Evolutionary conservation across 177 flowering plant species (phyloP), one percentile per base, ranked within the genome.

Genomic region (Vitis hybrid): DNA sequence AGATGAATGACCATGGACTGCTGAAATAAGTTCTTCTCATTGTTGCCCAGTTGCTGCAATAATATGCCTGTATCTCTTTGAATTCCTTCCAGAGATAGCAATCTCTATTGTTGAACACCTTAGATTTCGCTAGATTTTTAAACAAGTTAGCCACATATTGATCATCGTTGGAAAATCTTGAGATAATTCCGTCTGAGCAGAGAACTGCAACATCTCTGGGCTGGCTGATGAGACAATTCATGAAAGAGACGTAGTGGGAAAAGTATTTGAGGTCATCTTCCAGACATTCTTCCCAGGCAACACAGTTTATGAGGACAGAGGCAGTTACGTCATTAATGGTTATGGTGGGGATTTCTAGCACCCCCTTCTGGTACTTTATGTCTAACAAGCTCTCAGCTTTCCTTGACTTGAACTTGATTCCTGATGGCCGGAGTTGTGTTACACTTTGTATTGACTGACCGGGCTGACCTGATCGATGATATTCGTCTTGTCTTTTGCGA

Each of bases 1-100:
- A 66, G 17, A 73, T 66, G 49, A 61, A 28, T 38, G 76, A 60
- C 76, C 76, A 73, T 5, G 71, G 66, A 13, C 60, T 66, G 33
- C 18, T 22, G 51, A 73, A 73, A 53, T 73, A 73, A 4, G 71
- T 73, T 4, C 61, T 31, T 61, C 3, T 73, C 53, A 67, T 15
- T 13, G n/a, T 60, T 18, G 76, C 71, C 66, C 66, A 60, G 50
- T 61, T 10, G 65, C 66, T 66, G 31, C 59, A n/a, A 56, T 59
- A 66, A 51, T 73, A 65, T 10, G 33, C 55, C 12, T 73, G 54
- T 52, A 73, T 59, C 10, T 73, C 60, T 11, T 12, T 14, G 20
- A 66, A 59, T 17, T 50, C 54, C 59, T 67, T 33, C 4, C 61
- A 59, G 13, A 73, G 66, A 20, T 66, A 73, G 22, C 66, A 59